Percentiles rank a stretch among this genome's conserved stretches.
phyloP scores from a whole-genome alignment of 2,329 filamentous ascomycete genomes.

The Neofusicoccum ribis region DNA sequence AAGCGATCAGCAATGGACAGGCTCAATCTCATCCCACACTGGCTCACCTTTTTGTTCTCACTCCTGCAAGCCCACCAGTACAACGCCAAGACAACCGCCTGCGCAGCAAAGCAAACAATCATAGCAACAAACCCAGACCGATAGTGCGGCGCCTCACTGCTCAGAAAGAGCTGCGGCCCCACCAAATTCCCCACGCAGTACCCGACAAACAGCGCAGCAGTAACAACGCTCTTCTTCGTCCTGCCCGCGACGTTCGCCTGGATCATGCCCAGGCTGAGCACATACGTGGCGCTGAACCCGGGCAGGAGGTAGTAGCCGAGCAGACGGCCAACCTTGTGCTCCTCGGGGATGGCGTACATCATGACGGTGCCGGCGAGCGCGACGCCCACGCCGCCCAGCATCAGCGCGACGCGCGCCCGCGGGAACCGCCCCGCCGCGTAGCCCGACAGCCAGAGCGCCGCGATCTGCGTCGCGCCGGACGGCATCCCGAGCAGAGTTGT shows the following conservation, averaged over 20 bases:
- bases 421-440: not conserved
- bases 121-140: not conserved
- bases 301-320: slow-evolving; percentile 12
- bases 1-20: not conserved
- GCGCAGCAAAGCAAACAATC: slow-evolving; percentile 20
- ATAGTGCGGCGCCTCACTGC: slow-evolving; percentile 6
- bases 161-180: slow-evolving; percentile 16
- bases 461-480: slow-evolving; percentile 21
- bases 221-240: slow-evolving; percentile 32
- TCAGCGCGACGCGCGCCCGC: not conserved
- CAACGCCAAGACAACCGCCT: slow-evolving; percentile 3
- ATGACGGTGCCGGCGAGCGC: slow-evolving; percentile 12
- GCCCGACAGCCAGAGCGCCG: slow-evolving; percentile 10
- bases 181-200: slow-evolving; percentile 15
- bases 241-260: slow-evolving; percentile 31
- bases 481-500: slow-evolving; percentile 23
- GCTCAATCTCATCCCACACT: not conserved
- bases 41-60: slow-evolving; percentile 5
- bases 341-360: slow-evolving; percentile 14
- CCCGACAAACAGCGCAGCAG: slow-evolving; percentile 6
- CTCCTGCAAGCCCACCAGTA: slow-evolving; percentile 19
- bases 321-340: not conserved
- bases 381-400: not conserved
- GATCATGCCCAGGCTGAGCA: slow-evolving; percentile 3
- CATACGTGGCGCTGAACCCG: slow-evolving; percentile 4